phyloP scores from a whole-genome alignment of 2,329 filamentous ascomycete species.

The Pezicula radicicola region DNA sequence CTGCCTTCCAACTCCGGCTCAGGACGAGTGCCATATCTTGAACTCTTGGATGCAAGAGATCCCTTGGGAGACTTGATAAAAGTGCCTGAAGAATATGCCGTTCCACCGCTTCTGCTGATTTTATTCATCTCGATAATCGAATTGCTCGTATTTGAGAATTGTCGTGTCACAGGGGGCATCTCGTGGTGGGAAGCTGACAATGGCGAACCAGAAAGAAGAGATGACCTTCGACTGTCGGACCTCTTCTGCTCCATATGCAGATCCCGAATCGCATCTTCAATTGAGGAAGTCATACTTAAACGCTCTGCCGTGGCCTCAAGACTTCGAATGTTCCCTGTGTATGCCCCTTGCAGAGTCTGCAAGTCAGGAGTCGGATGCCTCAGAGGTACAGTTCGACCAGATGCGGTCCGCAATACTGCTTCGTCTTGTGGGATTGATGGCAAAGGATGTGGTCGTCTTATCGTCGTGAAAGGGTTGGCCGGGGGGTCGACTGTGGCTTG shows the following conservation, averaged over 20 bases:
- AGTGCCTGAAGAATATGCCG: constrained; percentile 64
- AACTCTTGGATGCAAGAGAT: constrained; percentile 56
- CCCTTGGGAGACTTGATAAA: constrained; percentile 66
- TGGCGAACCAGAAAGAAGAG: constrained; percentile 47
- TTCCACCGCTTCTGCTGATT: constrained; percentile 56
- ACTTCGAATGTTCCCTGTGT: constrained; percentile 65
- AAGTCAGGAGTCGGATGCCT: constrained; percentile 61
- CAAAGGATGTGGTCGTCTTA: background rate
- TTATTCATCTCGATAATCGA: constrained; percentile 68
- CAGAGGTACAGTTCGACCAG: constrained; percentile 28
- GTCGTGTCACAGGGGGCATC: constrained; percentile 31
- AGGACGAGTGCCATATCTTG: constrained; percentile 29
- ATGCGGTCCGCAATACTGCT: constrained; percentile 23
- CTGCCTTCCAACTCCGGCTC: constrained; percentile 30
- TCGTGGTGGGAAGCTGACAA: constrained; percentile 28
- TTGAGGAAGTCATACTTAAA: constrained; percentile 69
- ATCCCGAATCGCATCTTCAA: constrained; percentile 74
- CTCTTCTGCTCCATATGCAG: constrained; percentile 70
- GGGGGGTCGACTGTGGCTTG: constrained; percentile 15
- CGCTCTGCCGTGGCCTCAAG: constrained; percentile 75
- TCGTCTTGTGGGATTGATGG: constrained; percentile 6
- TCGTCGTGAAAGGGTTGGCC: constrained; percentile 7
- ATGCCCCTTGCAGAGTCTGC: constrained; percentile 58
- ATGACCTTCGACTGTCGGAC: constrained; percentile 64
- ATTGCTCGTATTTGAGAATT: constrained; percentile 40